Conservation (phyloP, 805 yeast genomes). For the Candida hungchunana region DNA sequence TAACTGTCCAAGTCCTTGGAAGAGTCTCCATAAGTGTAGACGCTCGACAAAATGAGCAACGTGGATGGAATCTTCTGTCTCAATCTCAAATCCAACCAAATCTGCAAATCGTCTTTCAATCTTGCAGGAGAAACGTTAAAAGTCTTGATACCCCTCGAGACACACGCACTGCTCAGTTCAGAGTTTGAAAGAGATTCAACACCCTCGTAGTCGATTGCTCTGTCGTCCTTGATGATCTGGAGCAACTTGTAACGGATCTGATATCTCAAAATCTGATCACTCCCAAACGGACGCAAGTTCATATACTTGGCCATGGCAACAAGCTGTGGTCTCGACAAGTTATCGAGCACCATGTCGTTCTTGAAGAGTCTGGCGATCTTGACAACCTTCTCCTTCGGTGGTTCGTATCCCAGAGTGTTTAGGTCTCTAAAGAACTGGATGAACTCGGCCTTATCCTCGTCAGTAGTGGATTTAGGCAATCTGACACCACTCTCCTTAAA, state of each 20-base stretch:
- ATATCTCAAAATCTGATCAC: constrained; percentile 87
- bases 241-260: constrained; percentile 88
- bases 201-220: constrained; percentile 90
- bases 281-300: constrained; percentile 88
- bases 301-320: constrained; percentile 92
- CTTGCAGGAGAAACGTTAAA: constrained; percentile 74
- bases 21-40: constrained; percentile 79
- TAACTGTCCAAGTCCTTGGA: constrained; percentile 44
- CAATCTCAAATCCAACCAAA: constrained; percentile 88
- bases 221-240: constrained; percentile 88
- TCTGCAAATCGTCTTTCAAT: constrained; percentile 73
- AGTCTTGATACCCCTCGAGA: constrained; percentile 88
- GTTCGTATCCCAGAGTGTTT: constrained; percentile 55
- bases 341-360: constrained; percentile 90
- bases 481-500: constrained; percentile 66
- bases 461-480: constrained; percentile 59
- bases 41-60: constrained; percentile 76
- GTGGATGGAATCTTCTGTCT: constrained; percentile 92
- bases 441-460: constrained; percentile 71
- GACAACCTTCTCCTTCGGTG: constrained; percentile 65
- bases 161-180: constrained; percentile 86
- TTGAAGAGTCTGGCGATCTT: constrained; percentile 87
- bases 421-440: constrained; percentile 74
- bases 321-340: constrained; percentile 84
- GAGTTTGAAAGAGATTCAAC: constrained; percentile 72